These are phyloP conservation scores for Heracleum sosnowskyi DNA, from an alignment of 129 eudicot species.

Conservation along the genomic window DNA sequence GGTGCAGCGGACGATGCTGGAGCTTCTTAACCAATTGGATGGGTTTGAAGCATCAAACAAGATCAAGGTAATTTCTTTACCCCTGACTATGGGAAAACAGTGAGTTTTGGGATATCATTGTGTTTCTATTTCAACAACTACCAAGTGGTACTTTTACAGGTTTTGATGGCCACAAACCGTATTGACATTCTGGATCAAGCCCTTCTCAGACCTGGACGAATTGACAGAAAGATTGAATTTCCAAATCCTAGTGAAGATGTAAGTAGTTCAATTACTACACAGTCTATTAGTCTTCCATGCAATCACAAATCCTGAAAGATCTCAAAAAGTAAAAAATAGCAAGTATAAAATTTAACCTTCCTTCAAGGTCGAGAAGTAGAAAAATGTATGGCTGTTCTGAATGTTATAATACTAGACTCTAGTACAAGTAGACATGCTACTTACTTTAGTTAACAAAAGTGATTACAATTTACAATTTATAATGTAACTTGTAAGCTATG, in stretches of 20 bases:
- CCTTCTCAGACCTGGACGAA: conserved; percentile 28
- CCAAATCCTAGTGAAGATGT: conserved; percentile 13
- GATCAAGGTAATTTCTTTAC: conserved; percentile 13
- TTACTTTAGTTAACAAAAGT: neutral
- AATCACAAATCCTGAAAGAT: neutral
- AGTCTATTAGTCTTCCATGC: neutral
- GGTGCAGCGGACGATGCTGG: conserved; percentile 27
- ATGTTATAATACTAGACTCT: neutral
- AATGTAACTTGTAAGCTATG: no score
- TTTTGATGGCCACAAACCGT: conserved; percentile 19
- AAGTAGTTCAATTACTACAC: neutral
- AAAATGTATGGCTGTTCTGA: neutral
- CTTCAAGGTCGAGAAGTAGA: neutral
- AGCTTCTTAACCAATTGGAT: conserved; percentile 30
- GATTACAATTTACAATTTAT: neutral
- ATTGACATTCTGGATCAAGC: conserved; percentile 25
- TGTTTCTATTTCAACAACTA: neutral
- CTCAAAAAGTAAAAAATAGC: neutral
- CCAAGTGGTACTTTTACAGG: neutral
- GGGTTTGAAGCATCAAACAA: conserved; percentile 30
- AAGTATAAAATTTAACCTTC: neutral
- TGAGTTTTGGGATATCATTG: neutral
- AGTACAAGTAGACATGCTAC: neutral
- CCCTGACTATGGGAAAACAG: neutral
- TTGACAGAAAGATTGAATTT: conserved; percentile 21